Evolutionary conservation across 768 basidiomycete species (phyloP).

Genomic region (Agaricus subrufescens): DNA sequence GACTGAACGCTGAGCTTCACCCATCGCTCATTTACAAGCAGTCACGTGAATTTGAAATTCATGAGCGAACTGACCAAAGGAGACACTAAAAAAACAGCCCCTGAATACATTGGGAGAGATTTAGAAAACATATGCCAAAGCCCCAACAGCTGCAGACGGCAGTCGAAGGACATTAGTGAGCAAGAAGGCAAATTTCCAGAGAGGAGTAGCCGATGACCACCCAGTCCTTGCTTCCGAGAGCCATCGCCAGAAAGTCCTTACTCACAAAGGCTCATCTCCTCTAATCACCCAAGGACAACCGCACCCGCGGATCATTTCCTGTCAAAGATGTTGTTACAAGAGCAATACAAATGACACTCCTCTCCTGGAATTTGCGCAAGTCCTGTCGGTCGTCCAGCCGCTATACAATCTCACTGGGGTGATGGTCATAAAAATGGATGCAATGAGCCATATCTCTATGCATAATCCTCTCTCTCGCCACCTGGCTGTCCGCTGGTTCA

Average conservation of each 20-base stretch:
- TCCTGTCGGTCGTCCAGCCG: conserved; percentile 12
- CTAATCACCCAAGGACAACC: conserved; percentile 6
- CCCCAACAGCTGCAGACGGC: too few species aligned
- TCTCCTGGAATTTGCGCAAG: conserved; percentile 10
- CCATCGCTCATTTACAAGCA: too few species aligned
- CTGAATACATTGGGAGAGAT: too few species aligned
- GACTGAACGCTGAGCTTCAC: not conserved
- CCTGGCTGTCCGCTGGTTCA: not conserved
- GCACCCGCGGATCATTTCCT: conserved; percentile 9
- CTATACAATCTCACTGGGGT: conserved; percentile 6
- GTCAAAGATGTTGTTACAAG: conserved; percentile 11
- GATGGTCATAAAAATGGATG: conserved; percentile 7
- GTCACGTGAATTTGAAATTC: not conserved
- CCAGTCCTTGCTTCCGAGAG: conserved; percentile 1
- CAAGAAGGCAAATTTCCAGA: too few species aligned
- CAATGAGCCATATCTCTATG: conserved; percentile 9
- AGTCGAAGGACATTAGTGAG: too few species aligned
- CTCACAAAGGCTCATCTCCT: not conserved
- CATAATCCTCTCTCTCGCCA: not conserved
- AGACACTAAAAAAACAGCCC: too few species aligned
- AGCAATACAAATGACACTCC: conserved; percentile 10
- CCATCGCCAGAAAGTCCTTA: not conserved
- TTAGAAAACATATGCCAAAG: too few species aligned
- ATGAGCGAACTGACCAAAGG: not conserved
- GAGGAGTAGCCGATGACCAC: not conserved